Evolutionary conservation across 2,329 filamentous ascomycete genomes (phyloP).

Genomic region (Colletotrichum sidae): DNA sequence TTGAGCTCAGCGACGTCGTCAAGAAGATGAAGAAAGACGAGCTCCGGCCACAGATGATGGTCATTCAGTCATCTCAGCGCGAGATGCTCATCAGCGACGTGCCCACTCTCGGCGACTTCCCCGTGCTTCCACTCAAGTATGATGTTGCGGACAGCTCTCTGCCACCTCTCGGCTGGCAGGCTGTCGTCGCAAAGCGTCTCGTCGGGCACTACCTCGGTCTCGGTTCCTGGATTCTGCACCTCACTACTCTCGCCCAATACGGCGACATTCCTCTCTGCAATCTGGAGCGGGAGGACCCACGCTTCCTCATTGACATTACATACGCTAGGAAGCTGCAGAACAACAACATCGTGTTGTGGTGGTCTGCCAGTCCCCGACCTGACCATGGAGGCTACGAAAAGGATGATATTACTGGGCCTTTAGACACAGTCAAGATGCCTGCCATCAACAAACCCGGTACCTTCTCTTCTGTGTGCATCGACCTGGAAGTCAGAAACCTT

Average conservation of each 20-base stretch:
- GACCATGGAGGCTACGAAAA: slow-evolving; percentile 97
- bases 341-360: slow-evolving; percentile 96
- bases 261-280: slow-evolving; percentile 97
- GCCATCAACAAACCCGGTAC: slow-evolving; percentile 93
- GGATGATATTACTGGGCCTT: slow-evolving; percentile 84
- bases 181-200: slow-evolving; percentile 85
- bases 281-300: slow-evolving; percentile 91
- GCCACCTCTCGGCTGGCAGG: slow-evolving; percentile 93
- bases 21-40: slow-evolving; percentile 94
- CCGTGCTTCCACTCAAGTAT: slow-evolving; percentile 82
- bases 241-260: slow-evolving; percentile 88
- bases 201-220: slow-evolving; percentile 92
- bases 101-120: slow-evolving; percentile 84
- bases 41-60: slow-evolving; percentile 81
- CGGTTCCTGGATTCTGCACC: slow-evolving; percentile 90
- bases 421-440: slow-evolving; percentile 92
- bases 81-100: slow-evolving; percentile 86
- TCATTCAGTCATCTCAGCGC: slow-evolving; percentile 90
- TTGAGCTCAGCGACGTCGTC: slow-evolving; percentile 88
- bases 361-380: slow-evolving; percentile 86
- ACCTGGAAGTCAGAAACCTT: slow-evolving; percentile 92
- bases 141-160: slow-evolving; percentile 88
- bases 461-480: slow-evolving; percentile 95
- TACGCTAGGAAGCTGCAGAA: slow-evolving; percentile 91
- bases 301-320: slow-evolving; percentile 94